Base-by-base conservation (phyloP, 352 stramenopile species). In the Plasmopara viticola region DNA sequence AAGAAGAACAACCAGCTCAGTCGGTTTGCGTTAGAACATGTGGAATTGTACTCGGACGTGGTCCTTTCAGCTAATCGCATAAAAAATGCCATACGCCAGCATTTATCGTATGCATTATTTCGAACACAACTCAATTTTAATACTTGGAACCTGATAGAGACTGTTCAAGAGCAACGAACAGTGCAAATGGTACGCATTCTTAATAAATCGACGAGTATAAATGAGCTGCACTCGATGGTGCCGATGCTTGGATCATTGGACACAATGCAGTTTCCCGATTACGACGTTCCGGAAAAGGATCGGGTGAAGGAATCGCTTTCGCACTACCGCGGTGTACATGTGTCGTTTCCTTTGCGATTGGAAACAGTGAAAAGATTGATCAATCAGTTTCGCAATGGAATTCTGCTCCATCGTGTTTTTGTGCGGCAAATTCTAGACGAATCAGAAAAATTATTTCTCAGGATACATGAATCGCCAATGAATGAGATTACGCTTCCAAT, bases 131-230 rank as follows among this genome's bases (percentile, higher is more conserved):
- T 93, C 31, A 88, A 93, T 39, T 93, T 93, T 46, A 88, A 78
- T 47, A 93, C 82, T 17, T 93, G 82, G 82, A 93, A 88, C 51
- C 51, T 89, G 31, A 55, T 93, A 12, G 82, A 93, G 46, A 78
- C 79, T 1, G 70, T 90, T 17, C 73, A 93, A 63, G 82, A 93
- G 53, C 82, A 93, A 43, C 76, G 82, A 41, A 90, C 79, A 3
- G 79, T 90, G 25, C 78, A 88, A 44, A 90, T 89, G 74, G 76
- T 93, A 43, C 72, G 77, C n/a, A 90, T 93, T 44, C 63, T 93
- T 6, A 89, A 85, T 68, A 90, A 87, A 34, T 88, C 78, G 25
- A 83, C 79, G 25, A 90, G 79, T 54, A 85, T 93, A 39, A 87
- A 69, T 14, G 82, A 90, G 43, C 68, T 93, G 9, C 74, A 70